Percentiles rank a stretch among this genome's conserved stretches.
Evolutionary conservation across 192 early-diverging fungal species (phyloP).

Genomic region (Rhizoclosmatium globosum): DNA sequence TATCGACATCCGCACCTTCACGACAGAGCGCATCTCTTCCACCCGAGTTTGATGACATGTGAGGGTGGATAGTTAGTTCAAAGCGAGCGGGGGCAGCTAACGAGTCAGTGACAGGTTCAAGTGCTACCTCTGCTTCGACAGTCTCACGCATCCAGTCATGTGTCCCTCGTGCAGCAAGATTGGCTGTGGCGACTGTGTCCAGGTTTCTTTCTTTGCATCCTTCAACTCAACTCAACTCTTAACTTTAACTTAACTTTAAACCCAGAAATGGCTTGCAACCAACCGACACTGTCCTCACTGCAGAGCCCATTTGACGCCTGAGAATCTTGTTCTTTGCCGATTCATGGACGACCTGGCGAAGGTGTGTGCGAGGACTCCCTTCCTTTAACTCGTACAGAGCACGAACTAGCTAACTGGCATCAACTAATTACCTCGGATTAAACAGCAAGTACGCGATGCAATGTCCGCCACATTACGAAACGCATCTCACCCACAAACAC

Average conservation of each 20-base stretch:
- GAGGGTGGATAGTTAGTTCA: background rate
- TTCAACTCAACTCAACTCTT: background rate
- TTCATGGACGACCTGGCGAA: constrained; percentile 57
- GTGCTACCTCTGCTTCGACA: constrained; percentile 62
- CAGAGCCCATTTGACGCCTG: constrained; percentile 31
- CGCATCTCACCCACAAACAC: too few species aligned
- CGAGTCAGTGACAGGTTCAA: constrained; percentile 42
- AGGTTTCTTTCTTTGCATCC: constrained; percentile 29
- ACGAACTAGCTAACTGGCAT: background rate
- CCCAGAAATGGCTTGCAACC: constrained; percentile 57
- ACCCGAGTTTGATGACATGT: constrained; percentile 30
- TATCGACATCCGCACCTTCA: background rate
- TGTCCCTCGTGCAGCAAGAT: constrained; percentile 56
- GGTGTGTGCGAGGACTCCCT: background rate
- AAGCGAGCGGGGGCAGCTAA: background rate
- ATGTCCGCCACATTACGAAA: constrained; percentile 21
- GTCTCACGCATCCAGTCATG: constrained; percentile 51
- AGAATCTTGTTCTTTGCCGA: constrained; percentile 53
- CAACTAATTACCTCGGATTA: background rate
- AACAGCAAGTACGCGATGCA: constrained; percentile 24
- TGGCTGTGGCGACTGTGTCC: constrained; percentile 55
- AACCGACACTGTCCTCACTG: constrained; percentile 58
- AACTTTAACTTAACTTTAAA: background rate
- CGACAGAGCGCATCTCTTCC: background rate
- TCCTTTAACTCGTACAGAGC: background rate